Evolutionary conservation across 148 eudicot genomes (phyloP).

Genomic region (Vaccinium myrtillus): DNA sequence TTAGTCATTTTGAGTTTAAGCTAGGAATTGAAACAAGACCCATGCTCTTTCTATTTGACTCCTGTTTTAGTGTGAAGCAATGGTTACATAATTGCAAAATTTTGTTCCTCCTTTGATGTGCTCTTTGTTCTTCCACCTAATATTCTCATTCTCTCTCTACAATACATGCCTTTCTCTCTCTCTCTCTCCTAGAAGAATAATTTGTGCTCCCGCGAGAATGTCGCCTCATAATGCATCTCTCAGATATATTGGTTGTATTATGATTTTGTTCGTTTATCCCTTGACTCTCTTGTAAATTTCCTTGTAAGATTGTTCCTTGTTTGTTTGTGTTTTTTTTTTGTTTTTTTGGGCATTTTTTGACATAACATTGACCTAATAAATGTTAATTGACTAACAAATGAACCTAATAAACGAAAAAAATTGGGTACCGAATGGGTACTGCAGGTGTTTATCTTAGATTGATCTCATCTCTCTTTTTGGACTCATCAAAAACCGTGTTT

Average conservation of each 20-base stretch:
- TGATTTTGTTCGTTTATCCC: conserved; percentile 6
- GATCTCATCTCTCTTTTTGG: too few species aligned
- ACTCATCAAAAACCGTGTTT: too few species aligned
- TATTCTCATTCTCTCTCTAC: neutral
- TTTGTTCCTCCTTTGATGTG: neutral
- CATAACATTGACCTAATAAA: too few species aligned
- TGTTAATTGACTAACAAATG: neutral
- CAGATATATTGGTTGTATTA: neutral
- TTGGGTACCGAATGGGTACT: too few species aligned
- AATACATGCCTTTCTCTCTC: neutral
- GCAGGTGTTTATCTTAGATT: too few species aligned
- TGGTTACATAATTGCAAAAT: too few species aligned
- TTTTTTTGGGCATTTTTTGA: neutral
- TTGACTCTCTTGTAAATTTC: neutral
- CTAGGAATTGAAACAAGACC: too few species aligned
- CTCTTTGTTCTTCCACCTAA: neutral
- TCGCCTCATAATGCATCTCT: conserved; percentile 27
- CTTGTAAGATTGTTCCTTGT: neutral
- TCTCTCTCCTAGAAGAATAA: conserved; percentile 3
- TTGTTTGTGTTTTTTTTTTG: too few species aligned
- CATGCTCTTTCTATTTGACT: too few species aligned
- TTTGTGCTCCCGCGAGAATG: conserved; percentile 32
- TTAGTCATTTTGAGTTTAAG: too few species aligned
- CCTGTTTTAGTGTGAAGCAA: too few species aligned
- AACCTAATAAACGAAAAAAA: too few species aligned